These are phyloP conservation scores for Hymenoscyphus fructigenus DNA, from an alignment of 2,329 filamentous ascomycete species.

Conservation along the genomic window DNA sequence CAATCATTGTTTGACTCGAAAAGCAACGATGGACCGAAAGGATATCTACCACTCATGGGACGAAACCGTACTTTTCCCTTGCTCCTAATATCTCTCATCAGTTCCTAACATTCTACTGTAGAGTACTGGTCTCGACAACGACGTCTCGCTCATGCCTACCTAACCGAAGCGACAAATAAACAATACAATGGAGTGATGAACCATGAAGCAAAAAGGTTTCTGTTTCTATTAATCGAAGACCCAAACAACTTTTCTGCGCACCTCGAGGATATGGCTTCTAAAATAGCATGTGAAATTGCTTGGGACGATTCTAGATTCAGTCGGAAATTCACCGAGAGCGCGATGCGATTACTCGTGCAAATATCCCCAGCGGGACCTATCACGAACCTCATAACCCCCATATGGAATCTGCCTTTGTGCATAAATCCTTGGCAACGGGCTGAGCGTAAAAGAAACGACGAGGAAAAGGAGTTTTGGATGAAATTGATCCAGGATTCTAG, in stretches of 20 bases:
- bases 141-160: slow-evolving; percentile 44
- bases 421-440: slow-evolving; percentile 44
- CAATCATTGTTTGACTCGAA: slow-evolving; percentile 30
- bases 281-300: slow-evolving; percentile 53
- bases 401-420: slow-evolving; percentile 40
- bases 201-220: slow-evolving; percentile 54
- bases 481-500: slow-evolving; percentile 40
- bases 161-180: slow-evolving; percentile 35
- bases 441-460: slow-evolving; percentile 45
- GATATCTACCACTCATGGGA: slow-evolving; percentile 46
- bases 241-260: slow-evolving; percentile 51
- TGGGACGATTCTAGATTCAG: slow-evolving; percentile 53
- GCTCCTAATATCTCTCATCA: neutral
- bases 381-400: slow-evolving; percentile 54
- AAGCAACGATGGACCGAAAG: slow-evolving; percentile 47
- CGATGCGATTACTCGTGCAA: slow-evolving; percentile 56
- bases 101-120: slow-evolving; percentile 19
- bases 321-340: slow-evolving; percentile 48
- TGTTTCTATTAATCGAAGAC: slow-evolving; percentile 47
- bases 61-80: slow-evolving; percentile 39
- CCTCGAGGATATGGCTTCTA: slow-evolving; percentile 57
- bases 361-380: slow-evolving; percentile 59
- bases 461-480: slow-evolving; percentile 46
- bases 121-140: slow-evolving; percentile 49
- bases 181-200: slow-evolving; percentile 41